Percentiles rank a stretch among this genome's conserved stretches.
Conservation (phyloP, 306 rosid species). For the Benincasa hispida region DNA sequence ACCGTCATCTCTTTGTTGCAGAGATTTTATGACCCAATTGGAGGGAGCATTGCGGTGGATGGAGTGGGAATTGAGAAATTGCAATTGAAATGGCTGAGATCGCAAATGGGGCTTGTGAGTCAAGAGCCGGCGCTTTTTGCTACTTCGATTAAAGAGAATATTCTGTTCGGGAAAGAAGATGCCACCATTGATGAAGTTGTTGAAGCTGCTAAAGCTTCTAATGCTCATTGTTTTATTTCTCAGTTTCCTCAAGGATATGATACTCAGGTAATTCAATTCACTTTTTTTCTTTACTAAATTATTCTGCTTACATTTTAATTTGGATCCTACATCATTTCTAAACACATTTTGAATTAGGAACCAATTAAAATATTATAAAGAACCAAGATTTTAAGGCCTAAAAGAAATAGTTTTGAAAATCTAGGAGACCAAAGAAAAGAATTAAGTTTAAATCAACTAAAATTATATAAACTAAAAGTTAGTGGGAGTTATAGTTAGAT, state of each 20-base stretch:
- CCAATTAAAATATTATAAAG: no score
- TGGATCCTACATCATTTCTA: no score
- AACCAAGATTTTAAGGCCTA: no score
- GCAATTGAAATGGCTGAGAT: slow-evolving; percentile 75
- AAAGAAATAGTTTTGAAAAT: no score
- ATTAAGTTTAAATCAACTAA: no score
- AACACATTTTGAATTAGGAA: no score
- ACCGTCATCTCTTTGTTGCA: slow-evolving; percentile 69
- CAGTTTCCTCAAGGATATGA: slow-evolving; percentile 59
- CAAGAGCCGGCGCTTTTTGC: slow-evolving; percentile 91
- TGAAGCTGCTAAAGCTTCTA: slow-evolving; percentile 67
- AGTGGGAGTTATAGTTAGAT: no score
- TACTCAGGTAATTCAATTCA: slow-evolving; percentile 42
- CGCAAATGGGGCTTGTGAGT: slow-evolving; percentile 88
- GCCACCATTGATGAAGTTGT: slow-evolving; percentile 45
- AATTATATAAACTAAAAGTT: no score
- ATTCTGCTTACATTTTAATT: no score
- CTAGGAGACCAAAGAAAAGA: no score
- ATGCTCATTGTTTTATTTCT: slow-evolving; percentile 71
- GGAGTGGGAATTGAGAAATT: slow-evolving; percentile 46
- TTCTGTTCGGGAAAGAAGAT: slow-evolving; percentile 77
- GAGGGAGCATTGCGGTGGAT: slow-evolving; percentile 55
- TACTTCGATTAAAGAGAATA: slow-evolving; percentile 63
- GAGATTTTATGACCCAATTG: slow-evolving; percentile 71
- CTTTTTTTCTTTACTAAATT: no score